These are phyloP conservation scores for Fusarium tanahbumbuense DNA, from an alignment of 2,329 filamentous ascomycete species.

Conservation along the genomic window DNA sequence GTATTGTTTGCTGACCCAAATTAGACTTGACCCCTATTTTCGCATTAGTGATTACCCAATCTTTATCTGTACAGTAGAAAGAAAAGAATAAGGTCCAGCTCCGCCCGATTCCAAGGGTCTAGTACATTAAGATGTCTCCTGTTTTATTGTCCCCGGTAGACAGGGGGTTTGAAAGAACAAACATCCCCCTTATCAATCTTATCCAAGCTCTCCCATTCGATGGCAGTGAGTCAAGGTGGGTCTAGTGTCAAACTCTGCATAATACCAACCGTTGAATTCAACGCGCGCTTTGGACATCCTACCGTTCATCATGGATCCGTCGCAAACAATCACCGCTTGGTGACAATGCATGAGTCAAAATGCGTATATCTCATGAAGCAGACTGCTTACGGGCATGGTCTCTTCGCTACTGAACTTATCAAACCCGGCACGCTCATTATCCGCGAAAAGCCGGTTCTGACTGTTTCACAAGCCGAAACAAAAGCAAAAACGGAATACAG, in stretches of 20 bases:
- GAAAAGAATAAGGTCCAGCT: not conserved
- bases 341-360: not conserved
- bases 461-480: conserved; percentile 8
- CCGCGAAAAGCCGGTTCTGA: not conserved
- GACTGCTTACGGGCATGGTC: not conserved
- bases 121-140: rapidly evolving
- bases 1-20: too few relatives aligned
- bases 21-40: too few relatives aligned
- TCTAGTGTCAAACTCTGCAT: not conserved
- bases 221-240: rapidly evolving
- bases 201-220: not conserved
- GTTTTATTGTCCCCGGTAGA: not conserved
- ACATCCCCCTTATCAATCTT: not conserved
- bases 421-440: conserved; percentile 23
- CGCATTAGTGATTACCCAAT: too few relatives aligned
- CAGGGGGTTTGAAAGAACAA: not conserved
- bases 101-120: rapidly evolving
- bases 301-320: not conserved
- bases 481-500: conserved; percentile 4
- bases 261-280: not conserved
- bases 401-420: conserved; percentile 2
- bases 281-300: not conserved
- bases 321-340: rapidly evolving
- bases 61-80: too few relatives aligned
- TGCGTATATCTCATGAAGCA: not conserved